These are phyloP conservation scores for Neonectria punicea DNA, from an alignment of 2,329 filamentous ascomycete species.

Conservation along the genomic window DNA sequence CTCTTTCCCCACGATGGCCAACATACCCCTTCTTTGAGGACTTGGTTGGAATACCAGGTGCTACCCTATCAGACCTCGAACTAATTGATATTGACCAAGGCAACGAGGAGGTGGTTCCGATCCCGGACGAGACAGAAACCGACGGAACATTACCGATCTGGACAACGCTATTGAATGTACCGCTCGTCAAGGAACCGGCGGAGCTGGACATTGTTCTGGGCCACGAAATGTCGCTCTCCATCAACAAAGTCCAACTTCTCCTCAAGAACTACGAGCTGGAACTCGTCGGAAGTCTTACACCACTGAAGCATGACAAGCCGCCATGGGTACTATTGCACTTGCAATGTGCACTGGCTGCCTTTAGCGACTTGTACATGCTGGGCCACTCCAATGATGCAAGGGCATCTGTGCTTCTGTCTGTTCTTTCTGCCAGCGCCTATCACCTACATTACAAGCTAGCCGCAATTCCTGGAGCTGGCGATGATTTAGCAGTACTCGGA, in stretches of 20 bases:
- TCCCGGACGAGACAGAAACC: background rate
- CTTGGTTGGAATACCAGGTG: background rate
- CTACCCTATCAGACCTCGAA: background rate
- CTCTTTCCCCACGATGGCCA: background rate
- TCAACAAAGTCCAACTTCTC: constrained; percentile 1
- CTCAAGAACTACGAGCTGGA: background rate
- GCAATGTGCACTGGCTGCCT: background rate
- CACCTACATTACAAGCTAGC: background rate
- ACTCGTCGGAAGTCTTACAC: background rate
- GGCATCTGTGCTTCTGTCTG: background rate
- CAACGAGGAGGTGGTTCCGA: background rate
- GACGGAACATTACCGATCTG: background rate
- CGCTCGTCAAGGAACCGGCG: background rate
- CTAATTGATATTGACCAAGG: background rate
- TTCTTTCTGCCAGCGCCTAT: background rate
- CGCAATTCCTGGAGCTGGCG: background rate
- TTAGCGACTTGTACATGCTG: constrained; percentile 3
- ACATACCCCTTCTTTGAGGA: background rate
- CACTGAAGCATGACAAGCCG: background rate
- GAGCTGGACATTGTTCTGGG: background rate
- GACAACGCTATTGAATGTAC: background rate
- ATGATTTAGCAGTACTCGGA: background rate
- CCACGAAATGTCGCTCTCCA: background rate
- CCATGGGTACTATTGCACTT: background rate
- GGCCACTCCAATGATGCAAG: background rate